A percentile compares a stretch with the other conserved stretches of the same genome.
phyloP scores from a whole-genome alignment of 768 basidiomycete genomes.

The Tubosaeta sp. region DNA sequence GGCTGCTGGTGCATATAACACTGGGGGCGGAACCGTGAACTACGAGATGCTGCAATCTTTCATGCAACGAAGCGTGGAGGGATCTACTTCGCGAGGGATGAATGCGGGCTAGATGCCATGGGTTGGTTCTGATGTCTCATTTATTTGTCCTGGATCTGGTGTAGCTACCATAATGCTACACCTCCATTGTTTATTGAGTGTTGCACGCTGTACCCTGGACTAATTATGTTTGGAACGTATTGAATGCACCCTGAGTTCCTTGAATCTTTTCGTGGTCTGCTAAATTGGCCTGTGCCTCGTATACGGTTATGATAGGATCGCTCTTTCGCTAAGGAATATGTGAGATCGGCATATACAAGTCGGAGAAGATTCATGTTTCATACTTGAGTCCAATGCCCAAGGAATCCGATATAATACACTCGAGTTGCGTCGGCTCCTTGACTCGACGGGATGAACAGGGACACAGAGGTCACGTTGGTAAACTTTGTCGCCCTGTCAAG shows the following conservation, averaged over 20 bases:
- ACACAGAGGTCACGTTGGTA: slow-evolving; percentile 74
- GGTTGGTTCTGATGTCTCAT: too few species aligned
- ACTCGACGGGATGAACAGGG: slow-evolving; percentile 74
- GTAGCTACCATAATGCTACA: slow-evolving; percentile 3
- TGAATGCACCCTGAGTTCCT: slow-evolving; percentile 64
- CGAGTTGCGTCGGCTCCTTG: slow-evolving; percentile 75
- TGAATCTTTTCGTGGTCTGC: slow-evolving; percentile 86
- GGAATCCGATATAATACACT: slow-evolving; percentile 82
- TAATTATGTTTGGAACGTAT: slow-evolving; percentile 37
- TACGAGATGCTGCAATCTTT: slow-evolving; percentile 45
- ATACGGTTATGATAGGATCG: slow-evolving; percentile 79
- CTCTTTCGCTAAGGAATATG: slow-evolving; percentile 56
- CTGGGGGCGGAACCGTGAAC: slow-evolving; percentile 27
- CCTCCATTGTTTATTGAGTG: slow-evolving; percentile 2
- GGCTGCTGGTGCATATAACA: slow-evolving; percentile 21
- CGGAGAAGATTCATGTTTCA: neutral
- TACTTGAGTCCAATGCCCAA: slow-evolving; percentile 80
- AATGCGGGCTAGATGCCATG: slow-evolving; percentile 8
- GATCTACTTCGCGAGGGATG: slow-evolving; percentile 21
- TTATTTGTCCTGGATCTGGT: too few species aligned
- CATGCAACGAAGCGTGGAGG: slow-evolving; percentile 38
- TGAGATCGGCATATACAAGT: neutral
- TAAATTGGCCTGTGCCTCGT: slow-evolving; percentile 82
- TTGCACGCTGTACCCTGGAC: slow-evolving; percentile 1
- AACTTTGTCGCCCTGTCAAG: slow-evolving; percentile 75